These are phyloP conservation scores for Agrocybe chaxingu DNA, from an alignment of 768 basidiomycete genomes.

Conservation along the genomic window DNA sequence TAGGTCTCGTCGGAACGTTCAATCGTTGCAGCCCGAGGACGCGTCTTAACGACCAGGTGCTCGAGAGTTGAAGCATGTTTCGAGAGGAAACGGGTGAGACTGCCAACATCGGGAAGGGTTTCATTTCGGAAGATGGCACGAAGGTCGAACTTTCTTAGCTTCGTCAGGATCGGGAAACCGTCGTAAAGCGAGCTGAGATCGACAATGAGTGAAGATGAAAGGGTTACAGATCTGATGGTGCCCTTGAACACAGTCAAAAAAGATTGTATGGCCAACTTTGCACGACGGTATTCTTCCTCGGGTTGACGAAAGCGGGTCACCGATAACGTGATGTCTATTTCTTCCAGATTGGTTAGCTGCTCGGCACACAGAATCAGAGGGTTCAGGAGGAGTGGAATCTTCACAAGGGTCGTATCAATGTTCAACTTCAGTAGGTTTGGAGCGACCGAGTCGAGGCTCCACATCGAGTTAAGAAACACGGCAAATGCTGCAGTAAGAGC, in stretches of 20 bases:
- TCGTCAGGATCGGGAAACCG: slow-evolving; percentile 10
- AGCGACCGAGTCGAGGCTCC: slow-evolving; percentile 17
- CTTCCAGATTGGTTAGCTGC: slow-evolving; percentile 11
- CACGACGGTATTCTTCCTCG: slow-evolving; percentile 1
- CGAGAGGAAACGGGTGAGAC: slow-evolving; percentile 9
- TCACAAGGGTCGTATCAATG: slow-evolving; percentile 21
- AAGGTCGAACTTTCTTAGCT: slow-evolving; percentile 11
- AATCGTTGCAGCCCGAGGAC: slow-evolving; percentile 4
- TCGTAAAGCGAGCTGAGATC: slow-evolving; percentile 7
- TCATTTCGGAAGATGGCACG: slow-evolving; percentile 5
- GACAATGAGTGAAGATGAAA: slow-evolving; percentile 10
- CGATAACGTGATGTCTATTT: slow-evolving; percentile 11
- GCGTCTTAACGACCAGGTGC: slow-evolving; percentile 7
- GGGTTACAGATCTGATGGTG: slow-evolving; percentile 7
- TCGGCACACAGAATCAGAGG: slow-evolving; percentile 5
- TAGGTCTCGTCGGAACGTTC: slow-evolving; percentile 10
- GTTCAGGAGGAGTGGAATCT: slow-evolving; percentile 17
- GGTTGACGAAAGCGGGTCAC: slow-evolving; percentile 1
- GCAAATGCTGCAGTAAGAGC: slow-evolving; percentile 15
- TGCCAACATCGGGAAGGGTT: slow-evolving; percentile 4
- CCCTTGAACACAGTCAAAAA: slow-evolving; percentile 7
- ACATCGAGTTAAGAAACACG: slow-evolving; percentile 16
- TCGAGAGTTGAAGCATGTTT: slow-evolving; percentile 8
- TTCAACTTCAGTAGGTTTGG: slow-evolving; percentile 15
- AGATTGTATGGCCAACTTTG: slow-evolving; percentile 3